Conservation (phyloP, 202 grass and related monocot species). For the Carex arenaria region DNA sequence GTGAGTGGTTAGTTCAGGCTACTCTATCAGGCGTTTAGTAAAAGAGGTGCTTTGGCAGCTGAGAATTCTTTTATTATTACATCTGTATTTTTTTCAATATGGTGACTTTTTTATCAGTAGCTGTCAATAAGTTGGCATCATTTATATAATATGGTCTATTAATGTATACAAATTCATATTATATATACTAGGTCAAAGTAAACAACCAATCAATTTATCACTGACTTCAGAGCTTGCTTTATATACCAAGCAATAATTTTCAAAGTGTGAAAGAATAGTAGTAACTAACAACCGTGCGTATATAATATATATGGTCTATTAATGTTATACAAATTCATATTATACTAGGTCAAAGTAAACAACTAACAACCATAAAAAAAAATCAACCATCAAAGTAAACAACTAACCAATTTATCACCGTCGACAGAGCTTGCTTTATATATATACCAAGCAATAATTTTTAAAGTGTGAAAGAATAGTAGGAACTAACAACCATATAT, state of each 20-base stretch:
- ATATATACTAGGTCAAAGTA: slow-evolving; percentile 16
- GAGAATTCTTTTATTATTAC: background rate
- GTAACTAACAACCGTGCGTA: slow-evolving; percentile 6
- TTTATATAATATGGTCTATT: background rate
- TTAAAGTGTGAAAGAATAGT: too few species aligned
- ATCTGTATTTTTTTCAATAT: background rate
- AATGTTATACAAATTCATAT: too few species aligned
- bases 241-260: background rate
- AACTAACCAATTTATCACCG: too few species aligned
- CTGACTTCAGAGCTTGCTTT: slow-evolving; percentile 2
- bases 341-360: too few species aligned
- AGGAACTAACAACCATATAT: too few species aligned
- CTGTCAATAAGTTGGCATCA: slow-evolving; percentile 31
- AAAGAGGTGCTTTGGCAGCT: slow-evolving; percentile 4
- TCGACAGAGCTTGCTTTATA: too few species aligned
- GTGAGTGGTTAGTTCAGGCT: slow-evolving; percentile 9
- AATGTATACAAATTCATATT: background rate
- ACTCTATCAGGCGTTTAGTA: slow-evolving; percentile 9
- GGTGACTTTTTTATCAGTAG: background rate
- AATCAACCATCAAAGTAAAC: too few species aligned
- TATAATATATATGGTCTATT: too few species aligned
- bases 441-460: too few species aligned
- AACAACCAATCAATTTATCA: slow-evolving; percentile 8
- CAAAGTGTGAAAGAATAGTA: slow-evolving; percentile 2
- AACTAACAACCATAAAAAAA: too few species aligned